Evolutionary conservation across 1,284 basidiomycete species (phyloP), one percentile per base, ranked within the genome.

Genomic region (Sphaerobolus stellatus): DNA sequence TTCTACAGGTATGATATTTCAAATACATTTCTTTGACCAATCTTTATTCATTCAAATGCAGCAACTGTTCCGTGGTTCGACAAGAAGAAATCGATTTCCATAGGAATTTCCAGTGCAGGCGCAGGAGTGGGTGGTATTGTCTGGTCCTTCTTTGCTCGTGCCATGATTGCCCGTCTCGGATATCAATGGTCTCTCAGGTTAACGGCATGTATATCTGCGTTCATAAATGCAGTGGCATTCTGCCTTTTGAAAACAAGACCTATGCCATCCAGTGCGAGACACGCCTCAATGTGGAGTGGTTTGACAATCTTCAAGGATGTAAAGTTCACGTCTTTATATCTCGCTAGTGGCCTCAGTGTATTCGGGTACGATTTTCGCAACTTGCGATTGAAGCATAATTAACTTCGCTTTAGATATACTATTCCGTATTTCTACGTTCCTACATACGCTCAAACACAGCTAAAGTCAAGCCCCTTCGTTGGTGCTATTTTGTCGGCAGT

Each of bases 101-200:
- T 47, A n/a, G 45, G 45, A 24, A 13, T 47, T 25, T 47, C 45
- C 5, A 27, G 45, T 47, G 45, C 45, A n/a, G 45, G 45, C 28
- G 22, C 9, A 9, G 45, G 45, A 25, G 28, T 27, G 9, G 45
- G 45, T 13, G 45, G 45, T 18, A 47, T 47, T 24, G 20, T 9
- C 27, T 47, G 27, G 11, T 47, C 45, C 7, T 47, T 47, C 45
- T 13, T 47, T 5, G 28, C 45, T 7, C 20, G 45, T 9, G 8
- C 22, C 22, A 25, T 47, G 16, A 47, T 47, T 13, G 8, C 24
- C 9, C 20, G 27, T 9, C 18, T 47, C 20, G 20, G 20, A 25
- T 47, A 47, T 29, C 45, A 47, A 47, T 47, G 45, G 45, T 18
- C 45, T 13, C 28, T 47, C n/a, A 24, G 45, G 45, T n/a, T 47